phyloP scores from a whole-genome alignment of 192 early-diverging fungal species.

The Backusella westeae region DNA sequence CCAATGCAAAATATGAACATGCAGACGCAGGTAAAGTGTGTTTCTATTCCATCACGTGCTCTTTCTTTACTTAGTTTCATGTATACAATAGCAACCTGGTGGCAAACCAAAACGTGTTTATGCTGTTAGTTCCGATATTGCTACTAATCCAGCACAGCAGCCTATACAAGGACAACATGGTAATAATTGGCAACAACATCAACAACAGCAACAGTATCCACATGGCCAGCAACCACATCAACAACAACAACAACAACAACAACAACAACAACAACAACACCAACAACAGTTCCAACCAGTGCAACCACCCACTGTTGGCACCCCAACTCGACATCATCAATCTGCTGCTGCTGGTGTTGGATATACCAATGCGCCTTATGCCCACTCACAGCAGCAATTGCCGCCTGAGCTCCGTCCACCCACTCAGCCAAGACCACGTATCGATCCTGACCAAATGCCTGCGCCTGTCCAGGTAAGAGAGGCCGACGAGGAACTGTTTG shows the following conservation, averaged over 20 bases:
- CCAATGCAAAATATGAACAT: slow-evolving; percentile 33
- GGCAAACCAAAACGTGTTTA: slow-evolving; percentile 23
- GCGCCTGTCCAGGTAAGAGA: slow-evolving; percentile 86
- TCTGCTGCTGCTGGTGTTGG: slow-evolving; percentile 12
- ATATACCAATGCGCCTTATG: slow-evolving; percentile 5
- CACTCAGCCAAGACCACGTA: slow-evolving; percentile 53
- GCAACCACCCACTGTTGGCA: slow-evolving; percentile 31
- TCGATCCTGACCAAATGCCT: slow-evolving; percentile 96
- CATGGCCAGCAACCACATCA: not conserved
- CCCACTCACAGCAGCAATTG: slow-evolving; percentile 23
- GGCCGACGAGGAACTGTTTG: slow-evolving; percentile 73
- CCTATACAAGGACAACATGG: slow-evolving; percentile 7
- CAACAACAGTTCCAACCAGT: slow-evolving; percentile 15
- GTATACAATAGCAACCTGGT: not conserved
- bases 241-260: not conserved
- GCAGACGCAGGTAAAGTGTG: not conserved
- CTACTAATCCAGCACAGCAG: slow-evolving; percentile 26
- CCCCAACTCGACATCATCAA: slow-evolving; percentile 24
- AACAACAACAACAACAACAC: not conserved
- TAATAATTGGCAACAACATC: not conserved
- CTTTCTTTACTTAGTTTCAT: not conserved
- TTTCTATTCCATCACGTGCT: not conserved
- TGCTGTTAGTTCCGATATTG: slow-evolving; percentile 26
- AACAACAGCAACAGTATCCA: not conserved
- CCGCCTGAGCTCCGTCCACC: slow-evolving; percentile 34